Percentiles rank a stretch among this genome's conserved stretches.
Evolutionary conservation across 1,139 yeast species (phyloP).

Genomic region (Meyerozyma athensensis): DNA sequence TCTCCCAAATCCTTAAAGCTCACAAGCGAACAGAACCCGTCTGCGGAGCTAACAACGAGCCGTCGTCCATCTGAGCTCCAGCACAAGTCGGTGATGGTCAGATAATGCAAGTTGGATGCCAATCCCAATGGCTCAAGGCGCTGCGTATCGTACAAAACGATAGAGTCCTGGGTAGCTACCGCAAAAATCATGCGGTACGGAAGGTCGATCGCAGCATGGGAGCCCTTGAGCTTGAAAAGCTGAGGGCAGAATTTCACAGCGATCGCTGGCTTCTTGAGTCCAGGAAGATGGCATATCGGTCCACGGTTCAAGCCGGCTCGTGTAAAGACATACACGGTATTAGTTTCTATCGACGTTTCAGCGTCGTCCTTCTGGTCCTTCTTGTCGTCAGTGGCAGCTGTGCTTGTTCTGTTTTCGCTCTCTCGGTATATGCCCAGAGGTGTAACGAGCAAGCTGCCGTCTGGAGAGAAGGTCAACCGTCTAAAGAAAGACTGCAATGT

Average conservation of each 20-base stretch:
- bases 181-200: constrained; percentile 86
- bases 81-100: constrained; percentile 78
- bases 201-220: constrained; percentile 34
- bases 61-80: constrained; percentile 81
- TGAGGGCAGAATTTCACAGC: constrained; percentile 76
- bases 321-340: constrained; percentile 74
- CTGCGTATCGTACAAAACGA: constrained; percentile 77
- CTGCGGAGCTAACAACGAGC: constrained; percentile 79
- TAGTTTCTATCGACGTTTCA: constrained; percentile 15
- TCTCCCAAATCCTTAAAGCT: constrained; percentile 55
- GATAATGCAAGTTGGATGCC: constrained; percentile 78
- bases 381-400: constrained; percentile 7
- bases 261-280: constrained; percentile 77
- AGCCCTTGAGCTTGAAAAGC: constrained; percentile 37
- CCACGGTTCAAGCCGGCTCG: constrained; percentile 63
- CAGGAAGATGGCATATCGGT: constrained; percentile 75
- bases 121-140: constrained; percentile 63
- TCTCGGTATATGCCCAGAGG: constrained; percentile 73
- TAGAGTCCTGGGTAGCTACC: constrained; percentile 88
- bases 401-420: constrained; percentile 6
- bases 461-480: constrained; percentile 80
- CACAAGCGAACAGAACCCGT: constrained; percentile 82
- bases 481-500: constrained; percentile 87
- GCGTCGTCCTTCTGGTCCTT: constrained; percentile 5
- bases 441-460: constrained; percentile 73